Evolutionary conservation across 345 rosid genomes (phyloP).

Genomic region (Eucalyptus camaldulensis): DNA sequence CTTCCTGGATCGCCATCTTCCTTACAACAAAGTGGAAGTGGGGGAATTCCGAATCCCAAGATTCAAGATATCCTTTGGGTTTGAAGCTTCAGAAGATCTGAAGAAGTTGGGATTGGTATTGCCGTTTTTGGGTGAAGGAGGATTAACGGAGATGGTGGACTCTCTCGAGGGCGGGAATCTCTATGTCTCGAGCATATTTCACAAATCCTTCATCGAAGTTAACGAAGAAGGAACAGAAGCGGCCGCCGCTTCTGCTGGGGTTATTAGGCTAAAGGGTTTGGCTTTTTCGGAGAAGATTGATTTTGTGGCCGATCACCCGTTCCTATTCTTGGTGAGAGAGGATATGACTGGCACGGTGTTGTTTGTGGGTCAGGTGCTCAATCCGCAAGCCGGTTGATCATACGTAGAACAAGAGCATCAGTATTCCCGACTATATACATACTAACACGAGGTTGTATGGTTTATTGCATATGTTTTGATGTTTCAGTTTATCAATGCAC

Average conservation of each 20-base stretch:
- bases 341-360: not conserved
- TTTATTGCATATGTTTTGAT: not conserved
- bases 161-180: not conserved
- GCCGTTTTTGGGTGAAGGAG: not conserved
- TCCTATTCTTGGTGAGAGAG: conserved; percentile 1
- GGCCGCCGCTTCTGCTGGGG: conserved; percentile 1
- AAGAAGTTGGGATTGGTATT: not conserved
- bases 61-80: conserved; percentile 4
- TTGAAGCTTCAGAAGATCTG: not conserved
- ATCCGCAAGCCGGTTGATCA: not conserved
- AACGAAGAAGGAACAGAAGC: conserved; percentile 5
- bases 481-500: not conserved
- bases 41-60: conserved; percentile 1
- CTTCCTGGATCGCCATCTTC: conserved; percentile 2
- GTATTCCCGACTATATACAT: not conserved
- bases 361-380: conserved; percentile 1
- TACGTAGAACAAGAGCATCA: not conserved
- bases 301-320: conserved; percentile 1
- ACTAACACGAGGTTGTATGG: not conserved
- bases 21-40: not conserved
- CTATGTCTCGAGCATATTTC: not conserved
- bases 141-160: conserved; percentile 2
- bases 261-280: not conserved
- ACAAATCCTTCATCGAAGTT: conserved; percentile 6
- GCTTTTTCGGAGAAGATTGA: not conserved